These are phyloP conservation scores for Cairneyella variabilis DNA, from an alignment of 495 filamentous ascomycete genomes.

Conservation along the genomic window DNA sequence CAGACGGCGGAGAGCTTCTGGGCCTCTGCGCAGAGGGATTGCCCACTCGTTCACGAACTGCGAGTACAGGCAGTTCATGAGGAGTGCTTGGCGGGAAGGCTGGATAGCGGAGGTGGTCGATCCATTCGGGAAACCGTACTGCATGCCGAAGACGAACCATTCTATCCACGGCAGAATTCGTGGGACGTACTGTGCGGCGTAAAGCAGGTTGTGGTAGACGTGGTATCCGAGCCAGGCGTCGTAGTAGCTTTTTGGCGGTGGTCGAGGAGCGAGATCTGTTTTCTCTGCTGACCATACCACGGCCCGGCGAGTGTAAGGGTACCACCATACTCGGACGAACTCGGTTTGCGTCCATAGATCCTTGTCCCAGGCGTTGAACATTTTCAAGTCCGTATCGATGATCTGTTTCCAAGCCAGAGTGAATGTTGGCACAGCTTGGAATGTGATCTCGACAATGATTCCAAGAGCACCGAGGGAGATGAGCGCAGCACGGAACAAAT, in stretches of 20 bases:
- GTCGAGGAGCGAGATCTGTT: constrained; percentile 44
- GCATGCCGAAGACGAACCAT: constrained; percentile 92
- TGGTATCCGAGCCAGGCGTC: constrained; percentile 77
- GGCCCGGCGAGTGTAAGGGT: constrained; percentile 81
- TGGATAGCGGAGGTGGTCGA: constrained; percentile 67
- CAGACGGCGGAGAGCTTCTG: constrained; percentile 80
- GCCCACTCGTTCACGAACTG: constrained; percentile 99
- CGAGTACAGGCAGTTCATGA: constrained; percentile 95
- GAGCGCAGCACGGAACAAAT: constrained; percentile 84
- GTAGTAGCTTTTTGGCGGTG: constrained; percentile 60
- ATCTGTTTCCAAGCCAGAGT: constrained; percentile 83
- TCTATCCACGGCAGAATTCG: constrained; percentile 80
- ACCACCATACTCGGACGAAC: constrained; percentile 95
- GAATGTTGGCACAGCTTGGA: constrained; percentile 71
- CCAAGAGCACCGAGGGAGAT: constrained; percentile 86
- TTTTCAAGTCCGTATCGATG: constrained; percentile 58
- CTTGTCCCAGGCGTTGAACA: constrained; percentile 69
- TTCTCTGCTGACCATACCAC: constrained; percentile 85
- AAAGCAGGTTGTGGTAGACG: constrained; percentile 85
- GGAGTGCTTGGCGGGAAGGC: constrained; percentile 69
- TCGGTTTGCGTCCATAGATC: constrained; percentile 79
- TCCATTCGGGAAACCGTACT: constrained; percentile 81
- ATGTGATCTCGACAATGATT: constrained; percentile 83
- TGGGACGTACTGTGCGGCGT: constrained; percentile 71
- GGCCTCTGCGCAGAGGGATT: constrained; percentile 81